A percentile compares a stretch with the other conserved stretches of the same genome.
Evolutionary conservation across 192 early-diverging fungal genomes (phyloP).

Genomic region (Mortierella antarctica): DNA sequence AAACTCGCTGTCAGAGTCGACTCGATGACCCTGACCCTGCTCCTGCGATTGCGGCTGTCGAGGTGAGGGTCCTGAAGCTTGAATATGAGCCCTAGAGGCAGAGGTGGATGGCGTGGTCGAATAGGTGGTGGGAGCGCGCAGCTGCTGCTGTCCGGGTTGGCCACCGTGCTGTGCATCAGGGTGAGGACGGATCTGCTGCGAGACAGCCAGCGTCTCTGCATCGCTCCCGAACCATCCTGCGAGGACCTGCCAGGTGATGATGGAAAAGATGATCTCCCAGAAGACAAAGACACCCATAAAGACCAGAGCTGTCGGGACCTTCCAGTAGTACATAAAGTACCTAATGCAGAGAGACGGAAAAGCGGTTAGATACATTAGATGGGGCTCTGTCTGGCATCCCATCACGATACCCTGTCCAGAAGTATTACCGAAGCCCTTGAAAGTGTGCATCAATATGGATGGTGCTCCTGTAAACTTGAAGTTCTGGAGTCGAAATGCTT

Average conservation of each 20-base stretch:
- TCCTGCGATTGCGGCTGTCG: slow-evolving; percentile 49
- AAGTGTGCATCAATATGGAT: slow-evolving; percentile 67
- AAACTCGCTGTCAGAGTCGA: slow-evolving; percentile 36
- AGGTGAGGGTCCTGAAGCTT: slow-evolving; percentile 1
- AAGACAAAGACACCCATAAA: slow-evolving; percentile 58
- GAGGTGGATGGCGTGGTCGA: neutral
- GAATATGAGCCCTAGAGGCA: slow-evolving; percentile 5
- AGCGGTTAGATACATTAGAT: neutral
- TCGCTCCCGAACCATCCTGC: slow-evolving; percentile 53
- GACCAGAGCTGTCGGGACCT: slow-evolving; percentile 54
- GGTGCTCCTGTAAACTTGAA: slow-evolving; percentile 62
- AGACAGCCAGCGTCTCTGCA: slow-evolving; percentile 37
- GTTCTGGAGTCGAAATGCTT: slow-evolving; percentile 51
- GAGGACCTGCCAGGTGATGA: slow-evolving; percentile 60
- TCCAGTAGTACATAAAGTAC: slow-evolving; percentile 67
- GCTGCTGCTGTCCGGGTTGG: slow-evolving; percentile 4
- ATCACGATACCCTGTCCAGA: neutral
- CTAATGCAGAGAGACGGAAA: slow-evolving; percentile 10
- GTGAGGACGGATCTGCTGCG: slow-evolving; percentile 25
- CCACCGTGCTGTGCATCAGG: slow-evolving; percentile 13
- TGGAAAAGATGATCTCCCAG: slow-evolving; percentile 61
- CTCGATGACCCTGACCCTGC: neutral
- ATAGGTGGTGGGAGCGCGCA: slow-evolving; percentile 22
- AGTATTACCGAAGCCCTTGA: slow-evolving; percentile 60
- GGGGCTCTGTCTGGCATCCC: neutral